These are phyloP conservation scores for Kandelia obovata DNA, from an alignment of 345 rosid species.

Conservation along the genomic window DNA sequence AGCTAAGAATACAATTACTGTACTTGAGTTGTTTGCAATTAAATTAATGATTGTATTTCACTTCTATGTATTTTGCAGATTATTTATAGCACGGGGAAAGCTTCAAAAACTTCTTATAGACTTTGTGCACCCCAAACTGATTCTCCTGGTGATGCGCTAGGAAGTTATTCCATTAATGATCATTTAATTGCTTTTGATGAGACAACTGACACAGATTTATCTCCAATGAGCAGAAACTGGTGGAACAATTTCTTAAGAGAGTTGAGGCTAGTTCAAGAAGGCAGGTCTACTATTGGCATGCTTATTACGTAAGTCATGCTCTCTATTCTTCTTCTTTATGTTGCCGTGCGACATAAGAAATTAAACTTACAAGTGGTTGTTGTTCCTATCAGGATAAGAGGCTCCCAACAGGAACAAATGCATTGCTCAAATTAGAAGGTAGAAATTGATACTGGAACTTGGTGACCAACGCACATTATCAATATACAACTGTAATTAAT, in stretches of 20 bases:
- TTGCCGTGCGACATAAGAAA: constrained; percentile 1
- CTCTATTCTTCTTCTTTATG: background rate
- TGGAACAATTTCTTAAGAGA: constrained; percentile 47
- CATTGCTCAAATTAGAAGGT: constrained; percentile 68
- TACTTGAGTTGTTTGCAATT: background rate
- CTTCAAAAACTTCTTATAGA: constrained; percentile 56
- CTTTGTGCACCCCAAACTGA: constrained; percentile 56
- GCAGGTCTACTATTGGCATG: constrained; percentile 60
- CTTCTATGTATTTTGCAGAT: constrained; percentile 28
- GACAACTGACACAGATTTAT: constrained; percentile 1
- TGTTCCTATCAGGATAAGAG: constrained; percentile 52
- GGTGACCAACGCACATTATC: background rate
- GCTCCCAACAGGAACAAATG: constrained; percentile 57
- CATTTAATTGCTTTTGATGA: background rate
- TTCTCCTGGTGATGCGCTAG: constrained; percentile 44
- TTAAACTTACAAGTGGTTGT: constrained; percentile 1
- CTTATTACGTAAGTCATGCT: constrained; percentile 53
- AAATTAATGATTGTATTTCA: background rate
- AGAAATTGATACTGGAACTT: background rate
- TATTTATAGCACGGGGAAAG: constrained; percentile 44
- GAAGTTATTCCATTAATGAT: background rate
- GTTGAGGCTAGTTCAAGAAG: constrained; percentile 43
- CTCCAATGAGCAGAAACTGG: constrained; percentile 50
- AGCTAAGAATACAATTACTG: no score
- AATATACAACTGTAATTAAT: no score